Percentiles rank a stretch among this genome's conserved stretches.
Conservation (phyloP, 2,329 filamentous ascomycete genomes). For the Botrytis fabae region DNA sequence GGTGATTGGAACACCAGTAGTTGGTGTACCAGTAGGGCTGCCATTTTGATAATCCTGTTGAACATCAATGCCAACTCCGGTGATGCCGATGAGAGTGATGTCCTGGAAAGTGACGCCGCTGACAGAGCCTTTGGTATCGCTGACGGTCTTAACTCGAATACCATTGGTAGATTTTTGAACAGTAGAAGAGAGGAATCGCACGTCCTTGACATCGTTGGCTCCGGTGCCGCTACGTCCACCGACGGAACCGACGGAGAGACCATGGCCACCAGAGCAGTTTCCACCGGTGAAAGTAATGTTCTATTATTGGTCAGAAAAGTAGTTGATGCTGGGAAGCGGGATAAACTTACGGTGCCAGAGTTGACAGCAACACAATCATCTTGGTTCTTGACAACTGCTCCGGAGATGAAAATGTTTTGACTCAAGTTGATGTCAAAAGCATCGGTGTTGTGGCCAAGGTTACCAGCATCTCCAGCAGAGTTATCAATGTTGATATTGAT, state of each 20-base stretch:
- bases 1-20: conserved; percentile 51
- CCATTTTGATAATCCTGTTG: conserved; percentile 54
- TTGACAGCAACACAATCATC: conserved; percentile 61
- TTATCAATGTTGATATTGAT: conserved; percentile 57
- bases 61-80: conserved; percentile 50
- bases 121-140: conserved; percentile 43
- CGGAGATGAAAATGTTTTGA: conserved; percentile 50
- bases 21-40: conserved; percentile 33
- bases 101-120: conserved; percentile 53
- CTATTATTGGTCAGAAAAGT: neutral
- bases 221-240: conserved; percentile 52
- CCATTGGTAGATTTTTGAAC: conserved; percentile 55
- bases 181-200: conserved; percentile 51
- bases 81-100: conserved; percentile 52
- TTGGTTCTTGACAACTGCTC: conserved; percentile 56
- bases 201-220: conserved; percentile 54
- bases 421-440: conserved; percentile 52
- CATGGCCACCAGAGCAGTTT: conserved; percentile 42
- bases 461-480: conserved; percentile 50
- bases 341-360: conserved; percentile 47
- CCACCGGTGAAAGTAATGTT: conserved; percentile 37
- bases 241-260: conserved; percentile 59
- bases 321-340: no score
- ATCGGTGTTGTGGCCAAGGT: conserved; percentile 54
- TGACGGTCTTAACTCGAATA: conserved; percentile 43